Evolutionary conservation across 75 land plant genomes (phyloP), one percentile per base, ranked within the genome.

Genomic region (Picea sitchensis): DNA sequence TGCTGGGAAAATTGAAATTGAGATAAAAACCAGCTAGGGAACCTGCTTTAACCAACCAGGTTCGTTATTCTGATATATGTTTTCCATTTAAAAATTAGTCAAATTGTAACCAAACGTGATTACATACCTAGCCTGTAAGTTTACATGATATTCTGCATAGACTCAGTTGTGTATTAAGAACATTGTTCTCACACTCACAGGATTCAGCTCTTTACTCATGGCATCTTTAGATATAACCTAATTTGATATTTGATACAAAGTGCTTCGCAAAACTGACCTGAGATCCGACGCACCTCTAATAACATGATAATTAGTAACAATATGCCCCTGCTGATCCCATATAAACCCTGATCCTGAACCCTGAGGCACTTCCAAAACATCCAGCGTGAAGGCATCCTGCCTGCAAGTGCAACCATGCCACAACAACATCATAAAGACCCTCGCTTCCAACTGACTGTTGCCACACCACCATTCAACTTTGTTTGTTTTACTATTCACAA

Each of bases 291-390:
- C 99, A 2, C 98, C 98, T 14, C 99, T 87, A 72, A 97, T 97
- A 56, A 97, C 99, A 82, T 97, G 99, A 85, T 92, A 97, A 79
- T 97, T 97, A 30, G 99, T 97, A 59, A 97, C 99, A 82, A 97
- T 83, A 79, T 97, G 95, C 30, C 99, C 99, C 3, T 90, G 83
- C 58, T 80, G 90, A 72, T 97, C 99, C 99, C 99, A 97, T 30
- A 97, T 87, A 76, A 97, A 97, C 20, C 99, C 99, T 9, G 99
- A 97, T 15, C 99, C 99, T 4, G 99, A 97, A 1, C 99, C 99
- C 79, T 95, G 99, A 38, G 99, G 99, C 65, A 97, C 99, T 88
- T 96, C 92, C 90, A 95, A 75, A 36, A 97, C 98, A 83, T 97
- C 99, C 87, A 97, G 81, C 6, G 99, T 97, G 73, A 95, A 97